Evolutionary conservation across 805 yeast species (phyloP).

Genomic region (Spathaspora sp.): DNA sequence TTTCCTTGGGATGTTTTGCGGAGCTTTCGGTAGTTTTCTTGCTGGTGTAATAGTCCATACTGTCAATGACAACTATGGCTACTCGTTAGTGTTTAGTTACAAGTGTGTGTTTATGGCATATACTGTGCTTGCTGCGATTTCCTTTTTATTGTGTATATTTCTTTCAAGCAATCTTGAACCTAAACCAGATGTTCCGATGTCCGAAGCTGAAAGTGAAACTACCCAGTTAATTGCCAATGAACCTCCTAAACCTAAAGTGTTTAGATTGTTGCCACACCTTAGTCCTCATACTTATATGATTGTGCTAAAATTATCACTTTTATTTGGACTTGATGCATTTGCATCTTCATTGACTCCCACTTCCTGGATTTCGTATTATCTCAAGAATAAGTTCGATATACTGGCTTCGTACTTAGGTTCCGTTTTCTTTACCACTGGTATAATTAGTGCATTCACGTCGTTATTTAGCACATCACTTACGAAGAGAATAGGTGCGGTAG

Average conservation of each 20-base stretch:
- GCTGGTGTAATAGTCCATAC: slow-evolving; percentile 31
- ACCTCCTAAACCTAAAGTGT: not conserved
- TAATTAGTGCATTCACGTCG: slow-evolving; percentile 36
- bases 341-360: slow-evolving; percentile 42
- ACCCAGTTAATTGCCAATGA: slow-evolving; percentile 11
- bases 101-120: slow-evolving; percentile 24
- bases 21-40: slow-evolving; percentile 43
- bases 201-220: slow-evolving; percentile 11
- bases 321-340: slow-evolving; percentile 41
- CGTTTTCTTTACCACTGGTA: slow-evolving; percentile 36
- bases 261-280: slow-evolving; percentile 16
- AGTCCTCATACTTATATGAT: slow-evolving; percentile 14
- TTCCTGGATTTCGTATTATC: slow-evolving; percentile 45
- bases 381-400: slow-evolving; percentile 32
- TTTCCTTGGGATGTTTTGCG: slow-evolving; percentile 44
- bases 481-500: slow-evolving; percentile 41
- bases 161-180: slow-evolving; percentile 17
- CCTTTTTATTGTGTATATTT: slow-evolving; percentile 13
- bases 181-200: not conserved
- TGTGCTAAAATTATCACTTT: slow-evolving; percentile 30
- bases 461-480: slow-evolving; percentile 41
- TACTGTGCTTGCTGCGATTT: slow-evolving; percentile 17
- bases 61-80: slow-evolving; percentile 11
- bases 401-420: slow-evolving; percentile 34
- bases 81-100: slow-evolving; percentile 22